Percentiles rank a stretch among this genome's conserved stretches.
phyloP scores from a whole-genome alignment of 2,329 filamentous ascomycete species.

The Colletotrichum lini region DNA sequence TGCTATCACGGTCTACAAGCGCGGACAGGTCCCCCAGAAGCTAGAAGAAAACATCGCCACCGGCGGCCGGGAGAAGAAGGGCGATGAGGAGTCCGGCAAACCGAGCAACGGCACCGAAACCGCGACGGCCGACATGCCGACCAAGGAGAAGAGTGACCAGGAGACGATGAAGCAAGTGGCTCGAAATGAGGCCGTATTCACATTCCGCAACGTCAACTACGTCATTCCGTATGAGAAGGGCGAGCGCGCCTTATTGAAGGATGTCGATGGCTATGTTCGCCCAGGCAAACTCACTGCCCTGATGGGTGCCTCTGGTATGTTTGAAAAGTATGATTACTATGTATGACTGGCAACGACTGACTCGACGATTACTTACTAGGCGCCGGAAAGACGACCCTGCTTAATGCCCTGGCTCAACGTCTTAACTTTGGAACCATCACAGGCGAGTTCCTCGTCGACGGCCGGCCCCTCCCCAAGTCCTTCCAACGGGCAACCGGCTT shows the following conservation, averaged over 20 bases:
- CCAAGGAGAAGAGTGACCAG: slow-evolving; percentile 46
- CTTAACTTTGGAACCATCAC: slow-evolving; percentile 82
- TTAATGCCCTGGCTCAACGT: slow-evolving; percentile 82
- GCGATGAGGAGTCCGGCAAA: slow-evolving; percentile 66
- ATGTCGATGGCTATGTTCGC: slow-evolving; percentile 88
- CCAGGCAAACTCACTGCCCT: slow-evolving; percentile 85
- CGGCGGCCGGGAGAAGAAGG: slow-evolving; percentile 58
- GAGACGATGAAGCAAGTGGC: slow-evolving; percentile 64
- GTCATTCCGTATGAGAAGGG: slow-evolving; percentile 71
- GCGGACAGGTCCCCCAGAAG: slow-evolving; percentile 72
- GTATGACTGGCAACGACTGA: background rate
- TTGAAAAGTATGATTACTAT: slow-evolving; percentile 7
- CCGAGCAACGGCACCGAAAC: slow-evolving; percentile 70
- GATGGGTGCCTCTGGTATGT: slow-evolving; percentile 72
- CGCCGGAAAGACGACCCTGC: slow-evolving; percentile 80
- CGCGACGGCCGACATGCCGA: slow-evolving; percentile 59
- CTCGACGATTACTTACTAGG: slow-evolving; percentile 46
- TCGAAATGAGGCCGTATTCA: slow-evolving; percentile 73
- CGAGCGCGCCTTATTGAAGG: slow-evolving; percentile 77
- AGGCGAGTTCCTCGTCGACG: slow-evolving; percentile 86
- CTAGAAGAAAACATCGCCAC: slow-evolving; percentile 71
- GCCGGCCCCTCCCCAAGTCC: slow-evolving; percentile 77
- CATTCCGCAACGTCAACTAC: slow-evolving; percentile 66
- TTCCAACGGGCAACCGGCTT: slow-evolving; percentile 87
- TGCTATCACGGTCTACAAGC: slow-evolving; percentile 73